Conservation (phyloP, 352 stramenopile species). For the Phytophthora colocasiae region DNA sequence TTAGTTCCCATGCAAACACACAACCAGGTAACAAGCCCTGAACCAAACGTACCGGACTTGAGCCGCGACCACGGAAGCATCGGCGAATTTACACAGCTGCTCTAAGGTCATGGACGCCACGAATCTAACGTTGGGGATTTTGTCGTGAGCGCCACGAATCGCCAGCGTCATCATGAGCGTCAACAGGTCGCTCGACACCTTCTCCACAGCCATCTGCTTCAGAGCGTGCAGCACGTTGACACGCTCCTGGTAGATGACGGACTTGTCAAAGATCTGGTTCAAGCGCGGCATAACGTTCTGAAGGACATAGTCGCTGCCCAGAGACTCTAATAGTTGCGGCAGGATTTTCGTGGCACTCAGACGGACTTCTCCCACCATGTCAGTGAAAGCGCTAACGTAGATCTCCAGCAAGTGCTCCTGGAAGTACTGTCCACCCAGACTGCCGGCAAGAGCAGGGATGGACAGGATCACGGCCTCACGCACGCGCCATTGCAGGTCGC, state of each 20-base stretch:
- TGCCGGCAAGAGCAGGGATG: conserved; percentile 92
- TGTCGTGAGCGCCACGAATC: conserved; percentile 81
- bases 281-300: conserved; percentile 85
- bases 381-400: conserved; percentile 91
- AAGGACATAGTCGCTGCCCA: conserved; percentile 85
- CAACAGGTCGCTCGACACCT: conserved; percentile 75
- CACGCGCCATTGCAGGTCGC: conserved; percentile 95
- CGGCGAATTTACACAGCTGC: conserved; percentile 83
- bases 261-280: conserved; percentile 85
- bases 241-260: conserved; percentile 87
- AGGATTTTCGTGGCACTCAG: conserved; percentile 92
- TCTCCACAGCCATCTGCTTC: conserved; percentile 78
- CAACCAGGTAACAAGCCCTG: background rate
- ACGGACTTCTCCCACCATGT: conserved; percentile 95
- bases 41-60: conserved; percentile 72
- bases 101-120: conserved; percentile 87
- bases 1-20: conserved; percentile 8
- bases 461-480: conserved; percentile 92
- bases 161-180: conserved; percentile 66
- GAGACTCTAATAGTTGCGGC: conserved; percentile 71
- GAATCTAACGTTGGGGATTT: conserved; percentile 91
- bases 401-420: conserved; percentile 90
- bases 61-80: conserved; percentile 65
- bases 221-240: conserved; percentile 85
- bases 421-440: conserved; percentile 83